A percentile compares a stretch with the other conserved stretches of the same genome.
phyloP scores from a whole-genome alignment of 257 asterid genomes.

The Euphrasia confusa region DNA sequence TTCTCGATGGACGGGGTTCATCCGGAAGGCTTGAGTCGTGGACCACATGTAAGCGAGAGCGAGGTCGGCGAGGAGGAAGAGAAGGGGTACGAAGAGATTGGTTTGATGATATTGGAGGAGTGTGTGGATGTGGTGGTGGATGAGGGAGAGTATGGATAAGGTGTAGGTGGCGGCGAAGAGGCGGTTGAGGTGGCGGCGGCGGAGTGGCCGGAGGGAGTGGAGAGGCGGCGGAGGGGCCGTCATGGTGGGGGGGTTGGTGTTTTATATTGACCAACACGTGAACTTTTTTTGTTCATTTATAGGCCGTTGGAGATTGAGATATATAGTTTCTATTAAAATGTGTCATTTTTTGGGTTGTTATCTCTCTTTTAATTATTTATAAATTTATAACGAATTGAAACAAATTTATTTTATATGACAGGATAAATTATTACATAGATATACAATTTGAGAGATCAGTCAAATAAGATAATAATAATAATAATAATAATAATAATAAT shows the following conservation, averaged over 20 bases:
- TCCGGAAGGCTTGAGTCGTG: constrained; percentile 48
- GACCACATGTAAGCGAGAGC: constrained; percentile 69
- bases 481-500: too few relatives aligned
- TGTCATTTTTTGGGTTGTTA: too few relatives aligned
- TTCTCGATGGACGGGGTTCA: constrained; percentile 51
- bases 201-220: constrained; percentile 36
- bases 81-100: constrained; percentile 28
- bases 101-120: constrained; percentile 24
- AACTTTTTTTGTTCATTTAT: not conserved
- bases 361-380: too few relatives aligned
- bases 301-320: not conserved
- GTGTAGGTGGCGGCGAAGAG: constrained; percentile 49
- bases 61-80: constrained; percentile 44
- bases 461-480: too few relatives aligned
- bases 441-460: too few relatives aligned
- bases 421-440: too few relatives aligned
- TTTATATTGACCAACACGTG: not conserved
- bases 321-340: too few relatives aligned
- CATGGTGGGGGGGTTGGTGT: constrained; percentile 27
- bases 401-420: too few relatives aligned
- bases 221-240: constrained; percentile 34
- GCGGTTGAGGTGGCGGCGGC: constrained; percentile 57
- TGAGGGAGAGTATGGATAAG: constrained; percentile 34
- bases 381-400: too few relatives aligned
- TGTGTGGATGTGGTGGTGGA: constrained; percentile 42